phyloP scores from a whole-genome alignment of 495 filamentous ascomycete species.

The Bacidia gigantensis region DNA sequence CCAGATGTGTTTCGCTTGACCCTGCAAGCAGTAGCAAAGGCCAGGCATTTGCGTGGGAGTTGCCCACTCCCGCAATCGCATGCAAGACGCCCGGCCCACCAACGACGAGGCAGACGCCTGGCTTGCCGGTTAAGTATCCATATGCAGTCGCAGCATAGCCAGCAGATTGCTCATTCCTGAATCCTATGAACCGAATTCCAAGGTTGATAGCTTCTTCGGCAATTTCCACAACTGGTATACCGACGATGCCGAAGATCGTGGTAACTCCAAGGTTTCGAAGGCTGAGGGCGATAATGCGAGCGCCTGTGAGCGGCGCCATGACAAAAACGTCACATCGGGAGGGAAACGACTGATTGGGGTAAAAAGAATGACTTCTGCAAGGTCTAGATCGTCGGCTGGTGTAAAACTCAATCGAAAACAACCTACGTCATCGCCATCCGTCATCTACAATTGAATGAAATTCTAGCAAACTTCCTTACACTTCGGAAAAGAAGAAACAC shows the following conservation, averaged over 20 bases:
- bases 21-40: slow-evolving; percentile 47
- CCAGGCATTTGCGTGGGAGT: slow-evolving; percentile 43
- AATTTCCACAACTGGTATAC: slow-evolving; percentile 51
- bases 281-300: slow-evolving; percentile 43
- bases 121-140: slow-evolving; percentile 49
- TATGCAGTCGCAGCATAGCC: slow-evolving; percentile 51
- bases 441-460: too few relatives aligned
- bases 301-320: slow-evolving; percentile 35
- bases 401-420: too few relatives aligned
- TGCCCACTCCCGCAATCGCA: slow-evolving; percentile 48
- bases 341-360: too few relatives aligned
- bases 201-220: slow-evolving; percentile 48
- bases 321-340: too few relatives aligned
- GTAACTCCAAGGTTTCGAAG: slow-evolving; percentile 41
- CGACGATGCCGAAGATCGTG: slow-evolving; percentile 52
- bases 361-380: too few relatives aligned
- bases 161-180: slow-evolving; percentile 54
- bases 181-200: slow-evolving; percentile 51
- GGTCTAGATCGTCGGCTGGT: too few relatives aligned
- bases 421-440: too few relatives aligned
- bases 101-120: slow-evolving; percentile 50
- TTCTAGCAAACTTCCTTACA: too few relatives aligned
- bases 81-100: slow-evolving; percentile 53
- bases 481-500: too few relatives aligned
- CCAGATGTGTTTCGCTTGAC: slow-evolving; percentile 38